Conservation (phyloP, 2,329 filamentous ascomycete species). For the Verticillium tricorpus region DNA sequence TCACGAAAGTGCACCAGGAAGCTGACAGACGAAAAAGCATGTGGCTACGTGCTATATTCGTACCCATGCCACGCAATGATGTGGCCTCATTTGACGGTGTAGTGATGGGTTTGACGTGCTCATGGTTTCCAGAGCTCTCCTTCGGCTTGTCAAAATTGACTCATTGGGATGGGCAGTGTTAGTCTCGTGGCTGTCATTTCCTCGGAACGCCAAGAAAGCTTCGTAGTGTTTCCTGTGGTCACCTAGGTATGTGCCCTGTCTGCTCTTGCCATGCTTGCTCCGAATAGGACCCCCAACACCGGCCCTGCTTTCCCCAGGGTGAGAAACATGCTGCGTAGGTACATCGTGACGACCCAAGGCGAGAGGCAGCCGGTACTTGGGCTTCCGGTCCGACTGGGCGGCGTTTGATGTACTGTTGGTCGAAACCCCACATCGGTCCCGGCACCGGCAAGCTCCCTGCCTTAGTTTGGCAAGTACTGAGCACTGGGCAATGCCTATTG, state of each 20-base stretch:
- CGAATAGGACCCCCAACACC: neutral
- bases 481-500: constrained; percentile 3
- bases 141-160: too few relatives aligned
- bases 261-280: neutral
- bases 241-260: neutral
- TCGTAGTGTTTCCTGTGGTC: neutral
- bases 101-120: too few relatives aligned
- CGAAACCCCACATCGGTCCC: neutral
- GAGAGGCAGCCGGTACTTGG: neutral
- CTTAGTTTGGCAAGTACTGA: neutral
- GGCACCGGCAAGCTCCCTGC: neutral
- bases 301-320: neutral
- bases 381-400: neutral
- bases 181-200: neutral
- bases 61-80: too few relatives aligned
- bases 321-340: neutral
- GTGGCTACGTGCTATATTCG: too few relatives aligned
- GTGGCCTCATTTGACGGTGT: too few relatives aligned
- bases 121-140: too few relatives aligned
- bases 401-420: neutral
- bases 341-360: neutral
- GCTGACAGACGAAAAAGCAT: too few relatives aligned
- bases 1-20: too few relatives aligned
- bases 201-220: neutral
- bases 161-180: neutral